Evolutionary conservation across 495 filamentous ascomycete species (phyloP).

Genomic region (Lichenothelia convexa): DNA sequence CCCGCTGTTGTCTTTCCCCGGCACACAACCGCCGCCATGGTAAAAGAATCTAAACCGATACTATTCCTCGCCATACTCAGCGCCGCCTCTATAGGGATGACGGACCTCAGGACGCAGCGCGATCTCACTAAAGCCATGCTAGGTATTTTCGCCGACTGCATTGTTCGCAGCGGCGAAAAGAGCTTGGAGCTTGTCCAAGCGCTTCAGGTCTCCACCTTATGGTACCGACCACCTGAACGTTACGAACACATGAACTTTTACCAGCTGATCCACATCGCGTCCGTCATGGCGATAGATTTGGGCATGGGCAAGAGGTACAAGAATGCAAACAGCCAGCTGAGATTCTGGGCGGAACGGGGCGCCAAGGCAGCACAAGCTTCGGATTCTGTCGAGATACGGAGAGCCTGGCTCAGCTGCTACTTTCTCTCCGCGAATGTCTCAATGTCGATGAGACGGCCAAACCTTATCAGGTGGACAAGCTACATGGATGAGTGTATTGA

Average conservation of each 20-base stretch:
- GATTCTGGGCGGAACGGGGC: no score
- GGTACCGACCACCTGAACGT: constrained; percentile 70
- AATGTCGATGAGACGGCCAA: constrained; percentile 64
- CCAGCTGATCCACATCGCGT: constrained; percentile 68
- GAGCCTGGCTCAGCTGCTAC: constrained; percentile 71
- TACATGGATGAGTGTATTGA: constrained; percentile 78
- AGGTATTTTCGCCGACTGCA: constrained; percentile 49
- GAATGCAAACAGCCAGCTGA: no score
- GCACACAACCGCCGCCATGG: constrained; percentile 41
- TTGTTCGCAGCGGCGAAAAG: constrained; percentile 64
- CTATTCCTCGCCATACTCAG: constrained; percentile 67
- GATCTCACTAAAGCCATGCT: constrained; percentile 52
- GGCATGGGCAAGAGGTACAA: constrained; percentile 43
- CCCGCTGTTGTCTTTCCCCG: constrained; percentile 62
- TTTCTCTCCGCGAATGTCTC: constrained; percentile 52
- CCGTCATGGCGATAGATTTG: constrained; percentile 73
- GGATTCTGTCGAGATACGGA: constrained; percentile 49
- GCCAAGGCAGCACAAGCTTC: no score
- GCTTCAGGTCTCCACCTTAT: constrained; percentile 48
- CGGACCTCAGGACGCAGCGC: constrained; percentile 35
- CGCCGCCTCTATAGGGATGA: constrained; percentile 34
- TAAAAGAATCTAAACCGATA: constrained; percentile 55
- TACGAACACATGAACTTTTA: constrained; percentile 85
- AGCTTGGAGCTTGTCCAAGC: constrained; percentile 74
- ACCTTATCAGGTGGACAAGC: constrained; percentile 60